Evolutionary conservation across 495 filamentous ascomycete genomes (phyloP).

Genomic region (Podospora sp.): DNA sequence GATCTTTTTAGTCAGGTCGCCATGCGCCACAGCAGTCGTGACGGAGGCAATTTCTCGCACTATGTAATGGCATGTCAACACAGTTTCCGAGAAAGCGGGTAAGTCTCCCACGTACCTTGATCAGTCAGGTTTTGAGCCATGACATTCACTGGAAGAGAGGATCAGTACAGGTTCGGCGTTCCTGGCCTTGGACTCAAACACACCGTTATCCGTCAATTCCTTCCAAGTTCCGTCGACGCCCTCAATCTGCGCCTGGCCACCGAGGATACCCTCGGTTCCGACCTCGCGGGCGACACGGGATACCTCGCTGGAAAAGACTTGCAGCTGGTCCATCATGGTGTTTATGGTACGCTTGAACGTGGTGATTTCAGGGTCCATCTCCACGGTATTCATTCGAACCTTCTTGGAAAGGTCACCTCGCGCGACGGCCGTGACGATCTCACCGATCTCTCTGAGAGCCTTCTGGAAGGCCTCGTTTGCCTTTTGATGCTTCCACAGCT

Average conservation of each 20-base stretch:
- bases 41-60: slow-evolving; percentile 97
- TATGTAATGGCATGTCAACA: slow-evolving; percentile 14
- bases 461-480: slow-evolving; percentile 99
- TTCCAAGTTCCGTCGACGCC: slow-evolving; percentile 98
- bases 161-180: not conserved
- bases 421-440: slow-evolving; percentile 93
- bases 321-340: slow-evolving; percentile 98
- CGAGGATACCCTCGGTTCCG: slow-evolving; percentile 95
- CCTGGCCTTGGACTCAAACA: slow-evolving; percentile 26
- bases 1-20: slow-evolving; percentile 95
- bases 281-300: slow-evolving; percentile 95
- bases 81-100: not conserved
- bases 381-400: slow-evolving; percentile 90
- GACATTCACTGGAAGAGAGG: slow-evolving; percentile 72
- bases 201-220: slow-evolving; percentile 93
- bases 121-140: slow-evolving; percentile 81
- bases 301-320: slow-evolving; percentile 96
- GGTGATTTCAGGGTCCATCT: slow-evolving; percentile 99
- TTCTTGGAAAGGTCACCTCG: slow-evolving; percentile 97
- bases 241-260: slow-evolving; percentile 91
- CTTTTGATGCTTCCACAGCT: slow-evolving; percentile 94
- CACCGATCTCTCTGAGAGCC: slow-evolving; percentile 93
- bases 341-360: slow-evolving; percentile 98
- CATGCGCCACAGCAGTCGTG: slow-evolving; percentile 94
- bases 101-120: slow-evolving; percentile 46